These are phyloP conservation scores for Gnomoniopsis sp. DNA, from an alignment of 2,329 filamentous ascomycete species.

Conservation along the genomic window DNA sequence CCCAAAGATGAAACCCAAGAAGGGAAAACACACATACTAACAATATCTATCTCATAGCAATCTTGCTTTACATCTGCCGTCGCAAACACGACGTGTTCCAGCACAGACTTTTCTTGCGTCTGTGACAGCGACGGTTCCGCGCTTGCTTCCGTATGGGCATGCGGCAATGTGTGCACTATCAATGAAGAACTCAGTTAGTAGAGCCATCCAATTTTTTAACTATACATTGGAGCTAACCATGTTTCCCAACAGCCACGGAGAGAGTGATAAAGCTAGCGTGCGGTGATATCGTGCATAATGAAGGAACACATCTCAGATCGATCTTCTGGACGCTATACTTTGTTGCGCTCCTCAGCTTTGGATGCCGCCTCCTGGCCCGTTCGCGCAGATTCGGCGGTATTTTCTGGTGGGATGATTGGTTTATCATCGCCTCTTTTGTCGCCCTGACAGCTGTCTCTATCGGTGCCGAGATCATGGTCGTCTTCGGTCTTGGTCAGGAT, in stretches of 20 bases:
- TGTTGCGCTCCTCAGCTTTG: conserved; percentile 17
- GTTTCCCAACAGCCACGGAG: conserved; percentile 10
- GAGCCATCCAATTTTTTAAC: not conserved
- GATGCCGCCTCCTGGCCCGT: conserved; percentile 19
- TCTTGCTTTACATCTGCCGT: conserved; percentile 11
- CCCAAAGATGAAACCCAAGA: too few relatives aligned
- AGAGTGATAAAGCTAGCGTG: conserved; percentile 15
- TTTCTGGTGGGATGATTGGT: conserved; percentile 24
- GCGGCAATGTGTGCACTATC: conserved; percentile 1
- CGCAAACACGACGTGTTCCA: conserved; percentile 4
- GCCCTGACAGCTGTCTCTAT: conserved; percentile 20
- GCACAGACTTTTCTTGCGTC: conserved; percentile 12
- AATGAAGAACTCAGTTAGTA: conserved; percentile 10
- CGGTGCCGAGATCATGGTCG: conserved; percentile 22
- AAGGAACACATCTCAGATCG: conserved; percentile 11
- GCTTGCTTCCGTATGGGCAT: not conserved
- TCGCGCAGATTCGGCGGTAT: conserved; percentile 17
- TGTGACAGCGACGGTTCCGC: not conserved
- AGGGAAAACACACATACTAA: not conserved
- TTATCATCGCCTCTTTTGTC: conserved; percentile 22
- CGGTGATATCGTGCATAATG: conserved; percentile 9
- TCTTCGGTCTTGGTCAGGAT: conserved; percentile 22
- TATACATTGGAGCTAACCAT: not conserved
- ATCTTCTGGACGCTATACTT: conserved; percentile 19
- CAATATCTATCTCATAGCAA: not conserved